Percentiles rank a stretch among this genome's conserved stretches.
These are phyloP conservation scores for Cladophialophora bantiana DNA, from an alignment of 2,329 filamentous ascomycete species.

Conservation along the genomic window DNA sequence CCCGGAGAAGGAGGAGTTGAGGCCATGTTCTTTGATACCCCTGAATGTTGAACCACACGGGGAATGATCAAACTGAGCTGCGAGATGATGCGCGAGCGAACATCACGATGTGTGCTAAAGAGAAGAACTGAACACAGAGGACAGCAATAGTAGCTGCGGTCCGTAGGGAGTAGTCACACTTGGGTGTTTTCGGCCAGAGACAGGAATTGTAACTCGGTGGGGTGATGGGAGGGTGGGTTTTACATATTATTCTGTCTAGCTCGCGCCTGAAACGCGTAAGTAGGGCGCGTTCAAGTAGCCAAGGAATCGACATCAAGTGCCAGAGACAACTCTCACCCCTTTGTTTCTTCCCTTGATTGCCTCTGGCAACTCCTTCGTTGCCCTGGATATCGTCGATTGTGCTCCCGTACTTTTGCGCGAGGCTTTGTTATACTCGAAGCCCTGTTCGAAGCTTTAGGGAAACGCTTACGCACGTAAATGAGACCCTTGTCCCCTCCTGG, in stretches of 20 bases:
- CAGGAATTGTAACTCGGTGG: no score
- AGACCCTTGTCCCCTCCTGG: not conserved
- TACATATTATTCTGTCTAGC: no score
- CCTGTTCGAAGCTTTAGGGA: not conserved
- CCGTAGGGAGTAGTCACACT: not conserved
- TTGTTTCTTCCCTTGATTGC: no score
- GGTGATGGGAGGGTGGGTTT: no score
- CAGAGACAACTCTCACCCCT: no score
- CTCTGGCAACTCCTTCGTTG: no score
- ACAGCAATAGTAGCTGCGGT: not conserved
- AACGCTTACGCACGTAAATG: constrained; percentile 5
- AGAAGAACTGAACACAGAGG: not conserved
- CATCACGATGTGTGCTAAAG: not conserved
- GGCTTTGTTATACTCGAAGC: no score
- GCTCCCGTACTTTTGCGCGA: no score
- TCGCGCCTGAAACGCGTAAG: no score
- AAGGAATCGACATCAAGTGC: no score
- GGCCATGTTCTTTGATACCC: not conserved
- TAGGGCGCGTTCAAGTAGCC: no score
- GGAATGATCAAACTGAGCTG: not conserved
- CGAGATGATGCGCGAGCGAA: not conserved
- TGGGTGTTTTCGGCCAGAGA: not conserved
- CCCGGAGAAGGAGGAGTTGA: constrained; percentile 18
- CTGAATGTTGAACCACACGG: not conserved
- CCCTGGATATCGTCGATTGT: no score